Base-by-base conservation (phyloP, 371 early-diverging fungal genomes). In the Syncephalis fuscata region DNA sequence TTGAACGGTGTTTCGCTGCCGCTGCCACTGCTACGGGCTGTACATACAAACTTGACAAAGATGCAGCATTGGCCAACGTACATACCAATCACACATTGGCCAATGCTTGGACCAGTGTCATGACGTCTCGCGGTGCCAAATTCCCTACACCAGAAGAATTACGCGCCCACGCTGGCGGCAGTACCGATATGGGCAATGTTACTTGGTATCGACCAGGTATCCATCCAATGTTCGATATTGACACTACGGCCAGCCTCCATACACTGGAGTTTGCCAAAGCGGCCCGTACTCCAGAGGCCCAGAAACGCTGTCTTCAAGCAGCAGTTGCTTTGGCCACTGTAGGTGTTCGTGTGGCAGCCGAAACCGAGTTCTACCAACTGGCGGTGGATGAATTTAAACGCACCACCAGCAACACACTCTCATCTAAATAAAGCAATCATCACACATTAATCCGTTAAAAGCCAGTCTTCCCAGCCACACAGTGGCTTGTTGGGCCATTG, bases 161-260 rank as follows among this genome's bases (percentile, higher is more conserved):
- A 44, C 17, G 45, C 43, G 56, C 54, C 24, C 47, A 39, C 50
- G 59, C 57, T 5, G 50, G 49, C 14, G 71, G 65, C 5, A 62
- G 62, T 7, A 70, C 73, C 0, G 78, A 78, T 48, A 73, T 74
- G 66, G 78, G 78, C 39, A 78, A 78, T 41, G 53, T 78, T 48
- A 70, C 73, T 19, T 63, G 74, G 22, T 61, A 54, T 8, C 56
- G 67, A 21, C 72, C 76, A 7, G 64, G 68, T 2, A 63, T 75
- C 44, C 76, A 77, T 27, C 62, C 64, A 0, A 61, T 73, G 55
- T 72, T 74, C 60, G 65, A 67, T 39, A 68, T 70, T 36, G 61
- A 59, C 22, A 53, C 53, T 42, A 40, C 53, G 1, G 48, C 52
- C 42, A 60, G 57, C 10, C 48, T 70, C 48, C 76, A 76, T 46